A percentile compares a stretch with the other conserved stretches of the same genome.
phyloP scores from a whole-genome alignment of 768 basidiomycete genomes.

The Royoungia palumana region DNA sequence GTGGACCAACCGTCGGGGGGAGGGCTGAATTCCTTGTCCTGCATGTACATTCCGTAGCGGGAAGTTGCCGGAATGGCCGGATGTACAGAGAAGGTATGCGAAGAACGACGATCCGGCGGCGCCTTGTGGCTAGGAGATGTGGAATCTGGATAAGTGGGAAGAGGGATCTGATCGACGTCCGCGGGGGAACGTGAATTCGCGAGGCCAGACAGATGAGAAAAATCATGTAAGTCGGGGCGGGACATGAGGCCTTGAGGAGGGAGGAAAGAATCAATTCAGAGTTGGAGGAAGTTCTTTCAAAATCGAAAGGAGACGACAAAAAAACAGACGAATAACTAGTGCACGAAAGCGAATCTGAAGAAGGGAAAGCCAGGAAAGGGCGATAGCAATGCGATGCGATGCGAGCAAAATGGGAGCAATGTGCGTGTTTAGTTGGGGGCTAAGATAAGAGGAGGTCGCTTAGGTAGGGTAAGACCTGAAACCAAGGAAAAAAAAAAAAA shows the following conservation, averaged over 20 bases:
- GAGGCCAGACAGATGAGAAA: slow-evolving; percentile 35
- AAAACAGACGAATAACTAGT: slow-evolving; percentile 28
- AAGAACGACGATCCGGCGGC: slow-evolving; percentile 22
- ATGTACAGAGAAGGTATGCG: slow-evolving; percentile 13
- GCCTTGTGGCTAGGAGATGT: slow-evolving; percentile 7
- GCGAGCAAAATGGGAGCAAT: slow-evolving; percentile 25
- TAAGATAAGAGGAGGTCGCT: slow-evolving; percentile 28
- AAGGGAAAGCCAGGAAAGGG: slow-evolving; percentile 18
- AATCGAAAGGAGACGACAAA: slow-evolving; percentile 23
- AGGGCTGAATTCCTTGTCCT: slow-evolving; percentile 36
- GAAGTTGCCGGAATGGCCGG: slow-evolving; percentile 28
- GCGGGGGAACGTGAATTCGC: slow-evolving; percentile 24
- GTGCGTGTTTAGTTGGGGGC: slow-evolving; percentile 29
- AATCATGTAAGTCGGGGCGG: slow-evolving; percentile 41
- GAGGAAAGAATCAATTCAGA: neutral
- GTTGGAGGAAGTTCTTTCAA: slow-evolving; percentile 14
- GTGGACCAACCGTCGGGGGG: slow-evolving; percentile 32
- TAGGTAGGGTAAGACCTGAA: slow-evolving; percentile 17
- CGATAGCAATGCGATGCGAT: slow-evolving; percentile 36
- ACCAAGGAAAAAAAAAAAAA: slow-evolving; percentile 25
- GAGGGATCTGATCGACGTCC: slow-evolving; percentile 29
- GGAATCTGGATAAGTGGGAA: slow-evolving; percentile 15
- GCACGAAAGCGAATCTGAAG: slow-evolving; percentile 29
- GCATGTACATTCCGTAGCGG: slow-evolving; percentile 35
- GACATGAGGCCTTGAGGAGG: slow-evolving; percentile 37